Conservation (phyloP, 257 asterid species). For the Salvia miltiorrhiza region DNA sequence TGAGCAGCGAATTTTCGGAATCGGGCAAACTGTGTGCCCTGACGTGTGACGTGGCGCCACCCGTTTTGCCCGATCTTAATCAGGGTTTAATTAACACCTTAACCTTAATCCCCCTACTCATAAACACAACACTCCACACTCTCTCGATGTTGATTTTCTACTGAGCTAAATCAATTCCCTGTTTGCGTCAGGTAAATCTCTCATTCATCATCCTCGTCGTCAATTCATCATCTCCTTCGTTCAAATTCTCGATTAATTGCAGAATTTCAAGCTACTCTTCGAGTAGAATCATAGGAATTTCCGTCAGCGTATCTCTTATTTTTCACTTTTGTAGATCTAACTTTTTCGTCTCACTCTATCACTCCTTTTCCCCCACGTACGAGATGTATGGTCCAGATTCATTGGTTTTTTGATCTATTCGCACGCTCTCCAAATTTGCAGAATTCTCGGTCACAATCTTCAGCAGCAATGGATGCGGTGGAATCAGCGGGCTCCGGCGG, state of each 20-base stretch:
- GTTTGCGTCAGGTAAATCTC: not conserved
- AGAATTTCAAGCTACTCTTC: not conserved
- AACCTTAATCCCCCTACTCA: not conserved
- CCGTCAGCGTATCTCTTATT: not conserved
- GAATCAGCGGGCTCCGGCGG: slow-evolving; percentile 26
- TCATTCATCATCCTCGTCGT: not conserved
- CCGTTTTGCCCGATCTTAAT: not conserved
- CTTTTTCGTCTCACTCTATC: not conserved
- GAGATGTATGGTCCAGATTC: not conserved
- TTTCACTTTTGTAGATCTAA: slow-evolving; percentile 15
- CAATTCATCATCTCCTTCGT: not conserved
- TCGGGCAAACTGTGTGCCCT: too few relatives aligned
- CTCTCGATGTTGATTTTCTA: not conserved
- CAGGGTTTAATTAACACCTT: not conserved
- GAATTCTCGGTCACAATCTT: not conserved
- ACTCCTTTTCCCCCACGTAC: not conserved
- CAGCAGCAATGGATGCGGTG: slow-evolving; percentile 40
- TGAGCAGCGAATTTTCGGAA: too few relatives aligned
- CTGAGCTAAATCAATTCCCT: not conserved
- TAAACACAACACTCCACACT: not conserved
- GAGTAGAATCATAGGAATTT: not conserved
- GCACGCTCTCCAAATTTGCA: slow-evolving; percentile 5
- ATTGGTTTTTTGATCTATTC: not conserved
- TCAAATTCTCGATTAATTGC: not conserved
- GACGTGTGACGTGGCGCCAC: too few relatives aligned